Base-by-base conservation (phyloP, 352 stramenopile species). In the Pythium volutum region DNA sequence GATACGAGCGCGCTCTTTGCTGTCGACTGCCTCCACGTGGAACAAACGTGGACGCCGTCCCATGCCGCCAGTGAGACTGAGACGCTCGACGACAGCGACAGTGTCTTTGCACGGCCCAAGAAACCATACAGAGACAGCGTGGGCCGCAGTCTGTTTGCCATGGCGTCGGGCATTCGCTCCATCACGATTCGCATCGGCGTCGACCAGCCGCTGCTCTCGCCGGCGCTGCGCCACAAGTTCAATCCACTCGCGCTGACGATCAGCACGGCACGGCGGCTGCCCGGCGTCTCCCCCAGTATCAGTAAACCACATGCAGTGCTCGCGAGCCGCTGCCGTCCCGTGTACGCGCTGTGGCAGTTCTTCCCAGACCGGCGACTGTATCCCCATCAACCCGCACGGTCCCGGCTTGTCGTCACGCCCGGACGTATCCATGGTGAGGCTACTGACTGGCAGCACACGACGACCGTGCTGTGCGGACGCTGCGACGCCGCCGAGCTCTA, bases 221-320 rank as follows among this genome's bases (percentile, higher is more conserved):
- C 66, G 0, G 51, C 69, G 2, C 64, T 91, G 5, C 36, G 66
- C 22, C 64, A 69, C 45, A 77, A 68, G 46, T 62, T 93, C 26
- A 95, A 93, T 26, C 83, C 85, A 0, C 66, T 95, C 46, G 89
- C 75, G 1, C 55, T 95, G 43, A 77, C 79, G 0, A 48, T 95
- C 11, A 62, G 60, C 41, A 70, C 71, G 0, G 71, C 64, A 25
- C 73, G 70, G 6, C 68, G 62, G 9, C 65, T 95, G 1, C 85
- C 85, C n/a, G 82, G 82, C 20, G 60, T 84, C 22, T 39, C 64
- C 53, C 51, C 38, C 55, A n/a, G 51, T 56, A 11, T 75, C 68
- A 46, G 14, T 18, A 9, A 14, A 3, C 69, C 81, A 0, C 81
- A 91, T 50, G 51, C 53, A 0, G 48, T 73, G 16, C 68, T 91